Evolutionary conservation across 2,329 filamentous ascomycete species (phyloP).

Genomic region (Helotiales sp.): DNA sequence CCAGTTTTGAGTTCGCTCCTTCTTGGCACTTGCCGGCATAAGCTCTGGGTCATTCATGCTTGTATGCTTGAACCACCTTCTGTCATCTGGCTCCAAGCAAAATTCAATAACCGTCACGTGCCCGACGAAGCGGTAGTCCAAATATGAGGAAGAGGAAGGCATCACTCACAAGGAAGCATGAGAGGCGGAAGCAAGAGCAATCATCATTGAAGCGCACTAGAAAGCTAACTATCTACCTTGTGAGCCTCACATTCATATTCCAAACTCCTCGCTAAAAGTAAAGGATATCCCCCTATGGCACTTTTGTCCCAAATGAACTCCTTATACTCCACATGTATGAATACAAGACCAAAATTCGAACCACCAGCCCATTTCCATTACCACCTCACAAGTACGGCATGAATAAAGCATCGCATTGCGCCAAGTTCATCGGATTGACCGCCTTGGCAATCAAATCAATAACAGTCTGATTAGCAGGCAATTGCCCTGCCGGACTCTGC

Average conservation of each 20-base stretch:
- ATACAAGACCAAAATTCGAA: neutral
- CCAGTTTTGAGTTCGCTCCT: too few relatives aligned
- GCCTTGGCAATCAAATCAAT: constrained; percentile 93
- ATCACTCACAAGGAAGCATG: neutral
- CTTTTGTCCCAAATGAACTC: neutral
- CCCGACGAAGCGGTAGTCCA: neutral
- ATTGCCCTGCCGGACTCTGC: constrained; percentile 67
- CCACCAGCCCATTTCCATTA: neutral
- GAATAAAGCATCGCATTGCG: constrained; percentile 89
- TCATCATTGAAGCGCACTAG: neutral
- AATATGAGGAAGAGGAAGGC: neutral
- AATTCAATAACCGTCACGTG: too few relatives aligned
- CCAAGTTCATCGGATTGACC: constrained; percentile 87
- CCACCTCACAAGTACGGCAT: constrained; percentile 82
- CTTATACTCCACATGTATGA: neutral
- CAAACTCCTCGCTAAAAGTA: neutral
- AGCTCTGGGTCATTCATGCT: too few relatives aligned
- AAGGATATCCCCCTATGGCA: neutral
- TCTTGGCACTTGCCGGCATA: too few relatives aligned
- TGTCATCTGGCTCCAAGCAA: too few relatives aligned
- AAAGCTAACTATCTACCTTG: neutral
- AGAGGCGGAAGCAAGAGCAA: too few relatives aligned
- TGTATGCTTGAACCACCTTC: too few relatives aligned
- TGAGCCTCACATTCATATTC: too few relatives aligned
- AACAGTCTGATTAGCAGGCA: constrained; percentile 95